These are phyloP conservation scores for Erythrophleum ivorense DNA, from an alignment of 331 rosid genomes.

Conservation along the genomic window DNA sequence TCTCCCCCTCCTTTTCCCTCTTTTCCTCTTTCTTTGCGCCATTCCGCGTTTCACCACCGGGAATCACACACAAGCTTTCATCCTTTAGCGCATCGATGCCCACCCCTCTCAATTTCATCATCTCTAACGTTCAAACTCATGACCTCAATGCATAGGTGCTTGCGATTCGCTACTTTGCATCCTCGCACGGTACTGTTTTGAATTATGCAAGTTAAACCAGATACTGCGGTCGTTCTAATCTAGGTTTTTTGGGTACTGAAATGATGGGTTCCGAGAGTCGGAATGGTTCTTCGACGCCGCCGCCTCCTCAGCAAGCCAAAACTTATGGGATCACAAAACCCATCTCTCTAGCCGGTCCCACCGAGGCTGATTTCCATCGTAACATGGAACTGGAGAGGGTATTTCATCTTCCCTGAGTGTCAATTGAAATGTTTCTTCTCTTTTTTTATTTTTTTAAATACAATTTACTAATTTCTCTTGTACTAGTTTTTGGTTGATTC, in stretches of 20 bases:
- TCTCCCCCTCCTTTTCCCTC: neutral
- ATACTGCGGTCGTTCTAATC: conserved; percentile 28
- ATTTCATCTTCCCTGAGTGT: neutral
- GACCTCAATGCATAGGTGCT: neutral
- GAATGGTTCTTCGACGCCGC: conserved; percentile 35
- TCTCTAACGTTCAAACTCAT: neutral
- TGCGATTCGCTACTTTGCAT: neutral
- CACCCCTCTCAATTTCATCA: neutral
- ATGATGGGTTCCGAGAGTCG: conserved; percentile 70
- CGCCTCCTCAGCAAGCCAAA: conserved; percentile 42
- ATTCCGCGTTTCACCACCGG: neutral
- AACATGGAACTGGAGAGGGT: conserved; percentile 80
- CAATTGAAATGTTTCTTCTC: neutral
- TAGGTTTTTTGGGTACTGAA: conserved; percentile 29
- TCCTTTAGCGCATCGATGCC: neutral
- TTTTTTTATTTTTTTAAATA: neutral
- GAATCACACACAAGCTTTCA: neutral
- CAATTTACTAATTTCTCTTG: neutral
- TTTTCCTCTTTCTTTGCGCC: neutral
- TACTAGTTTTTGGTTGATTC: conserved; percentile 61
- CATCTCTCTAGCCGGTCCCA: conserved; percentile 80
- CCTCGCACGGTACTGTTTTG: neutral
- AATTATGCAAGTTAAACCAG: neutral
- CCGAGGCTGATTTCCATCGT: conserved; percentile 70
- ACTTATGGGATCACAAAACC: conserved; percentile 71